These are phyloP conservation scores for Aspergillus sp. DNA, from an alignment of 2,329 filamentous ascomycete species.

Conservation along the genomic window DNA sequence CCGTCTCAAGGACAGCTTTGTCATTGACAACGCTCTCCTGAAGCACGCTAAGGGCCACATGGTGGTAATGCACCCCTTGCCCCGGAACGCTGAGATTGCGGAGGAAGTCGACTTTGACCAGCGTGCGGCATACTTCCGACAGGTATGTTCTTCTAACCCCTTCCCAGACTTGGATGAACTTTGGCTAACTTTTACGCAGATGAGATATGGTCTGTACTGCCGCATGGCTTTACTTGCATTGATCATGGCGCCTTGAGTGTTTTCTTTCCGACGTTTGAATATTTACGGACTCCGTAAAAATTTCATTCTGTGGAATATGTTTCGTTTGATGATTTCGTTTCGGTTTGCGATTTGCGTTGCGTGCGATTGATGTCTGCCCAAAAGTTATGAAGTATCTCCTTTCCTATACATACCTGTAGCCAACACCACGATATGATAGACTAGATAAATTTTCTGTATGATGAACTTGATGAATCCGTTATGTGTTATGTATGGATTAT, in stretches of 20 bases:
- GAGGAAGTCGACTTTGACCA: conserved; percentile 98
- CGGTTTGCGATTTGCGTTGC: conserved; percentile 9
- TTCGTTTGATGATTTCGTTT: too few species aligned
- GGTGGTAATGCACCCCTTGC: conserved; percentile 92
- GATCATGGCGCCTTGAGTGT: conserved; percentile 60
- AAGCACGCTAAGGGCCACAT: conserved; percentile 88
- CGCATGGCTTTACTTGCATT: conserved; percentile 95
- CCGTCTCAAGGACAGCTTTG: conserved; percentile 76
- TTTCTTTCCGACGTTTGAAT: not conserved
- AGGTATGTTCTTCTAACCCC: conserved; percentile 58
- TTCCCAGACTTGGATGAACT: not conserved
- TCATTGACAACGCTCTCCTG: conserved; percentile 83
- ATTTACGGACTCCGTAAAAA: not conserved
- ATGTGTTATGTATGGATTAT: conserved; percentile 23
- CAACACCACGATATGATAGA: conserved; percentile 27
- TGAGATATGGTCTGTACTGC: conserved; percentile 95
- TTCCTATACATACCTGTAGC: conserved; percentile 25
- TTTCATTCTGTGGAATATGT: too few species aligned
- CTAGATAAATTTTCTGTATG: conserved; percentile 30
- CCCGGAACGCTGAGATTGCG: conserved; percentile 84
- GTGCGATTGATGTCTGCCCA: conserved; percentile 14
- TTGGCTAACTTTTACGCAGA: conserved; percentile 55
- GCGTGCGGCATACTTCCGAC: conserved; percentile 94
- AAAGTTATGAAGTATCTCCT: conserved; percentile 23
- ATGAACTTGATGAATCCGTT: conserved; percentile 27